phyloP scores from a whole-genome alignment of 306 rosid species.

The Astragalus membranaceus region DNA sequence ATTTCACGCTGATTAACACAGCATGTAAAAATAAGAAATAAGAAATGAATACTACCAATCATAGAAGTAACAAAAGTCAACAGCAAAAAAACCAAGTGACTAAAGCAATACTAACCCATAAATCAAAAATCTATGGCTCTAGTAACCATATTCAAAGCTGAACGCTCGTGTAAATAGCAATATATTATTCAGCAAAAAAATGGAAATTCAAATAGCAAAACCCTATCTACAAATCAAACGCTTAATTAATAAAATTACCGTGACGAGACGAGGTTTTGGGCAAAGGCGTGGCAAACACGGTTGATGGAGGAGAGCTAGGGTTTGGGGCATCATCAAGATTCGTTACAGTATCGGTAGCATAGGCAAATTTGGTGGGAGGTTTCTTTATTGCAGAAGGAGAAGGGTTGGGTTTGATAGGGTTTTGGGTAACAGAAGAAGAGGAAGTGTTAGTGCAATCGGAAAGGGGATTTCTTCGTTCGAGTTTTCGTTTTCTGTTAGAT shows the following conservation, averaged over 20 bases:
- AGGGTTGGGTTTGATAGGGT: slow-evolving; percentile 22
- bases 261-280: slow-evolving; percentile 5
- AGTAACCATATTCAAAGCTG: background rate
- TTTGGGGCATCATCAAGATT: background rate
- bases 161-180: too few relatives aligned
- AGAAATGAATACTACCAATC: background rate
- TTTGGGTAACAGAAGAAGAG: slow-evolving; percentile 18
- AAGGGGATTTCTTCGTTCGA: slow-evolving; percentile 44
- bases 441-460: slow-evolving; percentile 57
- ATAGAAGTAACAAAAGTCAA: background rate
- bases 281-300: slow-evolving; percentile 18
- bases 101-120: background rate
- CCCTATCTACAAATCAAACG: background rate
- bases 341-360: background rate
- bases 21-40: background rate
- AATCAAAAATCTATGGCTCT: background rate
- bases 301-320: slow-evolving; percentile 23
- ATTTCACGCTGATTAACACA: background rate
- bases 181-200: background rate
- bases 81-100: background rate
- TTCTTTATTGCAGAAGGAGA: background rate
- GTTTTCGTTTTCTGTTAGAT: too few relatives aligned
- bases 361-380: background rate
- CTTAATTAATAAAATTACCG: background rate
- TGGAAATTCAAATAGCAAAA: background rate